Evolutionary conservation across 805 yeast genomes (phyloP), one percentile per base, ranked within the genome.

Genomic region (Candida vaughaniae): DNA sequence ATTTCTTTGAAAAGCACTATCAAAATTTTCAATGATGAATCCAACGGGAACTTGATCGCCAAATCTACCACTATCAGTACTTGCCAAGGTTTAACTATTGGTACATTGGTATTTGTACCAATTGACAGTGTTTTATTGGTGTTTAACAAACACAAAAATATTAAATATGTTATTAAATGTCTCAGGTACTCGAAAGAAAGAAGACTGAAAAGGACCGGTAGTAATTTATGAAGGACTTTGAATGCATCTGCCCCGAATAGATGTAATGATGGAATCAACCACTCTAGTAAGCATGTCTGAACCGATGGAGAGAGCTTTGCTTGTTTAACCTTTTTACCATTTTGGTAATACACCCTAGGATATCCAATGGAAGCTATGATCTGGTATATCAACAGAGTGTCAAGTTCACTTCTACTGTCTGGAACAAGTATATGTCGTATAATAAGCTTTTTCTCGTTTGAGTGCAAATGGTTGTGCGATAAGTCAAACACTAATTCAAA

Each of bases 11-110:
- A 53, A 6, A 55, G 39, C 1, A 47, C 43, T 15, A 62, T 29
- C 14, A 62, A 39, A 9, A 43, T 41, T 26, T 44, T 52, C 25
- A 64, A 45, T 16, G 52, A 45, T 12, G 49, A 53, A 36, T 64
- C 70, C 22, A 47, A 39, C 14, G 70, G 70, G 38, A 64, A 64
- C 30, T 54, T 55, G 2, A 33, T 26, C 31, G 41, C 49, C 28
- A 63, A 48, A 22, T 58, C 64, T 1, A 54, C 53, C 7, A 56
- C 58, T 14, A 51, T 38, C 33, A 56, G 52, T 11, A 61, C 49
- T 19, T 63, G 63, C 69, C 69, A 64, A 7, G 47, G 41, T 32
- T 51, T 49, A 17, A 52, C 40, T 1, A 49, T 12, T 5, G 36
- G 25, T 6, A 31, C 22, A 1, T 25, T 35, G 9, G 10, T 9